These are phyloP conservation scores for Chlorella sp. DNA, from an alignment of 139 green algal species.

Conservation along the genomic window DNA sequence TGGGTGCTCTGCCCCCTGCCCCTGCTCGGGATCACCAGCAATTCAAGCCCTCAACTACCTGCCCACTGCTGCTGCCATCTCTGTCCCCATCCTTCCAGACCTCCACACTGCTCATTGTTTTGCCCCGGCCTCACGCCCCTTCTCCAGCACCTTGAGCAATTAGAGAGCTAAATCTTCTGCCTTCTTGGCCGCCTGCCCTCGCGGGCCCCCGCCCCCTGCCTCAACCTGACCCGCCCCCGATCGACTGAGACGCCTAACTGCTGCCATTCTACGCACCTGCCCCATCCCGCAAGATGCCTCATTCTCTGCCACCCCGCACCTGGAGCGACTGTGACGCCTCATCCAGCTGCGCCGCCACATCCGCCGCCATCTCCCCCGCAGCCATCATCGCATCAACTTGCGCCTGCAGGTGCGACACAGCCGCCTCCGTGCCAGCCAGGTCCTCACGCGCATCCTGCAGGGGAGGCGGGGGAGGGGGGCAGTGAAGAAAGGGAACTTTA, in stretches of 20 bases:
- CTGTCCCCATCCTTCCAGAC: not conserved
- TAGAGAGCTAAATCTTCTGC: too few species aligned
- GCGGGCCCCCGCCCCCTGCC: too few species aligned
- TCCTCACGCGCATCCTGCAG: slow-evolving; percentile 30
- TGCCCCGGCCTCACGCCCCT: not conserved
- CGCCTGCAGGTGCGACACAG: slow-evolving; percentile 9
- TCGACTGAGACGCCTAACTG: too few species aligned
- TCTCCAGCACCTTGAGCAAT: not conserved
- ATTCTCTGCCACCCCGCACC: not conserved
- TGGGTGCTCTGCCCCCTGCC: too few species aligned
- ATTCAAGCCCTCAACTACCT: not conserved
- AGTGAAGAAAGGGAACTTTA: not conserved
- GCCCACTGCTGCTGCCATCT: not conserved
- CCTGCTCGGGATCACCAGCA: too few species aligned
- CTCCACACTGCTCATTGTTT: too few species aligned
- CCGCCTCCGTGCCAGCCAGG: not conserved
- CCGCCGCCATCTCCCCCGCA: slow-evolving; percentile 14
- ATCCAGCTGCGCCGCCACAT: slow-evolving; percentile 15
- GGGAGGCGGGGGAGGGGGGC: too few species aligned
- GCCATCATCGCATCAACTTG: slow-evolving; percentile 31
- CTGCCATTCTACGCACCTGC: too few species aligned
- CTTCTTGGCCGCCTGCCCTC: too few species aligned
- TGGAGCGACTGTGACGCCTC: not conserved
- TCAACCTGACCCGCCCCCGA: too few species aligned
- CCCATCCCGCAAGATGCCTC: too few species aligned